Percentiles rank a stretch among this genome's conserved stretches.
Conservation (phyloP, 2,329 filamentous ascomycete genomes). For the Mycogone perniciosa region DNA sequence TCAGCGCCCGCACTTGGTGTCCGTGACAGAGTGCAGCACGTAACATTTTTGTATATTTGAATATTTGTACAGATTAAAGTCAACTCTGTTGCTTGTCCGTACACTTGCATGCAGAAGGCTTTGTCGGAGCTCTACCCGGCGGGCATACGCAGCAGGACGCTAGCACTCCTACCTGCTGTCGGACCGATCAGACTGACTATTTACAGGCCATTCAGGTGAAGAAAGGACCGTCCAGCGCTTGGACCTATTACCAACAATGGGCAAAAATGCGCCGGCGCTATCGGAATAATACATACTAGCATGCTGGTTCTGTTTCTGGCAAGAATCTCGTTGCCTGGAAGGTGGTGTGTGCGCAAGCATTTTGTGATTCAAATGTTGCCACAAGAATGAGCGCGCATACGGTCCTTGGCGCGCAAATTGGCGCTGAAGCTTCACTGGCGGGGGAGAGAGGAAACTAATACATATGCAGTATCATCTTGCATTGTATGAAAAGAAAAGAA, state of each 20-base stretch:
- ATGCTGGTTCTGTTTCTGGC: background rate
- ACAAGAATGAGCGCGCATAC: background rate
- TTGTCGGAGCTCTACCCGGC: no score
- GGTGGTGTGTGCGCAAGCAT: background rate
- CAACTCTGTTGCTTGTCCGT: no score
- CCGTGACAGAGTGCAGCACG: background rate
- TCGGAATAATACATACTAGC: conserved; percentile 6
- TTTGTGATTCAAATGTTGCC: background rate
- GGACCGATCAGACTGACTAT: background rate
- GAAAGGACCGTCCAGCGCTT: conserved; percentile 1
- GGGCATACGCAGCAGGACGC: no score
- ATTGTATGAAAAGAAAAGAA: background rate
- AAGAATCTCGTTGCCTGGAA: conserved; percentile 7
- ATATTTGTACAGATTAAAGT: no score
- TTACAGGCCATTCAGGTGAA: conserved; percentile 1
- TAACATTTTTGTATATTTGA: background rate
- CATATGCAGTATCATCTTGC: conserved; percentile 1
- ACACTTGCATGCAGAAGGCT: background rate
- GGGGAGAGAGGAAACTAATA: background rate
- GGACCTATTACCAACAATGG: conserved; percentile 4
- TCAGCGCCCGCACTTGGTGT: conserved; percentile 5
- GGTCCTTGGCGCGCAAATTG: background rate
- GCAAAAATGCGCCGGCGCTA: conserved; percentile 6
- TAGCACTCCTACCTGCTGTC: no score
- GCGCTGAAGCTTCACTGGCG: background rate